These are phyloP conservation scores for Rhazya stricta DNA, from an alignment of 257 asterid species.

Conservation along the genomic window DNA sequence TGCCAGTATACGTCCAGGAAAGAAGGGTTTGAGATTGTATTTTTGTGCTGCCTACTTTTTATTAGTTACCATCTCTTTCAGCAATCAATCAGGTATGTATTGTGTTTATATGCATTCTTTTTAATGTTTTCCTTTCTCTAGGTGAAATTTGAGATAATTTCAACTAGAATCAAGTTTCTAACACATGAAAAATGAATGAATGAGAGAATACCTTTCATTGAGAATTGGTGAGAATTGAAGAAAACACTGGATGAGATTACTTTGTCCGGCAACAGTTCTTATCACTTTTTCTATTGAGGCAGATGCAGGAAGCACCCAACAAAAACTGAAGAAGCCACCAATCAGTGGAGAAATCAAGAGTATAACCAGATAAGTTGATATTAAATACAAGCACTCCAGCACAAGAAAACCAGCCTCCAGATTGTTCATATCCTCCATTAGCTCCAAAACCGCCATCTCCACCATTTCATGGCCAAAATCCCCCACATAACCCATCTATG, in stretches of 20 bases:
- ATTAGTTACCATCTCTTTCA: neutral
- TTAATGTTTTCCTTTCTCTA: neutral
- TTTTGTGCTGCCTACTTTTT: neutral
- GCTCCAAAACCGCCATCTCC: neutral
- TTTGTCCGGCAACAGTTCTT: neutral
- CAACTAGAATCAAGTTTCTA: neutral
- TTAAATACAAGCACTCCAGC: too few species aligned
- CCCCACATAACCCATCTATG: conserved; percentile 7
- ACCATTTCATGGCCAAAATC: neutral
- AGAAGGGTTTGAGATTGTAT: neutral
- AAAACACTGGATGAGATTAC: too few species aligned
- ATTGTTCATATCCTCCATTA: conserved; percentile 15
- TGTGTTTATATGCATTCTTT: neutral
- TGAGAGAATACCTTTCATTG: too few species aligned
- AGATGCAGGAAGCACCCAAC: conserved; percentile 5
- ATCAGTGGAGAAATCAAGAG: neutral
- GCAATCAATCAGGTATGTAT: neutral
- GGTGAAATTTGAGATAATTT: too few species aligned
- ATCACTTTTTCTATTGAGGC: neutral
- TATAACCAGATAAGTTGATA: neutral
- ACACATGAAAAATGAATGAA: too few species aligned
- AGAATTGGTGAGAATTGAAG: too few species aligned
- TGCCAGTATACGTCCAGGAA: too few species aligned
- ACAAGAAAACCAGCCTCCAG: conserved; percentile 10
- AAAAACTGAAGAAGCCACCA: neutral